Conservation (phyloP, 495 filamentous ascomycete genomes). For the Trichoderma gamsii region DNA sequence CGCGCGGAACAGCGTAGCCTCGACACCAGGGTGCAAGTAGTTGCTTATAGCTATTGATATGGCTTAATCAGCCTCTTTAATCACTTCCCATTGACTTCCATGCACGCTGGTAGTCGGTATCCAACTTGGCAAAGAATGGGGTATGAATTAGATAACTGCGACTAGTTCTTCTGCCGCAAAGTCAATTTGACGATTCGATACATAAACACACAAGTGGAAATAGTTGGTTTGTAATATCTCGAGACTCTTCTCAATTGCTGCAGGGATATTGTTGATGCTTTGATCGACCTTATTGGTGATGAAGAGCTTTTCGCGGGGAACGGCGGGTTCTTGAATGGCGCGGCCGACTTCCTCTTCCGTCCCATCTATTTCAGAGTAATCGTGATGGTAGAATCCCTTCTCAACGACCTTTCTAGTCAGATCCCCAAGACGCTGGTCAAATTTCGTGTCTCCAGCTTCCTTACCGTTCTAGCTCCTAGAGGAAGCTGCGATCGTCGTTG, state of each 20-base stretch:
- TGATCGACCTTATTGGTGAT: slow-evolving; percentile 68
- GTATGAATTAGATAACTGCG: slow-evolving; percentile 64
- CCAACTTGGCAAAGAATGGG: slow-evolving; percentile 61
- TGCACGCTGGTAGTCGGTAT: slow-evolving; percentile 56
- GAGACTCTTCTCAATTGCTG: slow-evolving; percentile 63
- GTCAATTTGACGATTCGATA: not conserved
- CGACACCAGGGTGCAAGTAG: slow-evolving; percentile 15
- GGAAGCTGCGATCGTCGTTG: slow-evolving; percentile 46
- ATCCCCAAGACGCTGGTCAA: slow-evolving; percentile 52
- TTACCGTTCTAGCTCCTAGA: slow-evolving; percentile 58
- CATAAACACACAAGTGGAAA: slow-evolving; percentile 54
- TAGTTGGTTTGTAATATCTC: slow-evolving; percentile 70
- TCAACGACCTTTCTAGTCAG: slow-evolving; percentile 61
- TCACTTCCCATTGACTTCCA: slow-evolving; percentile 22
- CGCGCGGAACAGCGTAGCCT: not conserved
- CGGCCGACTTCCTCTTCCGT: slow-evolving; percentile 71
- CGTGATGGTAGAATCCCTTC: slow-evolving; percentile 67
- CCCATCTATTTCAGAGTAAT: slow-evolving; percentile 73
- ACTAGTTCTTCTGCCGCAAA: not conserved
- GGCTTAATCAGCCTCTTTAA: slow-evolving; percentile 19
- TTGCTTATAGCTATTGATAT: slow-evolving; percentile 21
- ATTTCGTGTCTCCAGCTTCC: slow-evolving; percentile 24
- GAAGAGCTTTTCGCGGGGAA: slow-evolving; percentile 64
- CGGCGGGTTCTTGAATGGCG: slow-evolving; percentile 61
- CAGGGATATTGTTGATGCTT: slow-evolving; percentile 48